Evolutionary conservation across 192 early-diverging fungal species (phyloP), one percentile per base, ranked within the genome.

Genomic region (Podila horticola): DNA sequence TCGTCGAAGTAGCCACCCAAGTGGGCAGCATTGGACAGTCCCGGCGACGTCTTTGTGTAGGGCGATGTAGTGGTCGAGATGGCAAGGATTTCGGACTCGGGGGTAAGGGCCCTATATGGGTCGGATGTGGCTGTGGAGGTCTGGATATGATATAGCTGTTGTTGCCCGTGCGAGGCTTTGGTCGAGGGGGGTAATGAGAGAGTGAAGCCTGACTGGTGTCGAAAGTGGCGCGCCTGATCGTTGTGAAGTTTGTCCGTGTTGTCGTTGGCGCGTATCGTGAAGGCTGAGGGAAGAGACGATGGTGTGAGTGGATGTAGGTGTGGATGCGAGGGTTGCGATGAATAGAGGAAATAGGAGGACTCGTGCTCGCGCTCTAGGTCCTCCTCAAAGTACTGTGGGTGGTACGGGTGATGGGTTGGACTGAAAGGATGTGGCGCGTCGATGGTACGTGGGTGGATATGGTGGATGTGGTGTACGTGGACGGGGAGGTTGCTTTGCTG

Each of bases 301-400:
- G 52, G 52, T 24, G 52, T 55, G 22, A 26, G 22, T 26, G 52
- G 52, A 22, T 61, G 59, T 5, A 26, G 28, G 26, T 31, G 22
- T 61, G 59, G 30, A 9, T 31, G 59, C 24, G 26, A 61, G 15
- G 59, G 17, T 13, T 31, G 13, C 19, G 59, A 61, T 24, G 30
- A 61, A 61, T 61, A 61, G 5, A 19, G 28, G 29, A 55, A 55
- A 26, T 55, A 55, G n/a, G 52, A 55, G 24, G 50, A 52, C 50
- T 61, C 29, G 6, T 61, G 29, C 17, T 61, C 29, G 28, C 17
- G 59, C 2, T 61, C 30, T 30, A 31, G 30, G 28, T 61, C 28
- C 59, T 61, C 59, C 29, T 61, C 59, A 33, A 61, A 61, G 59
- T 61, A 61, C 9, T 61, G 59, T 19, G 26, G 59, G 29, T 30